A percentile compares a stretch with the other conserved stretches of the same genome.
These are phyloP conservation scores for Escovopsis sp. DNA, from an alignment of 2,329 filamentous ascomycete species.

Conservation along the genomic window DNA sequence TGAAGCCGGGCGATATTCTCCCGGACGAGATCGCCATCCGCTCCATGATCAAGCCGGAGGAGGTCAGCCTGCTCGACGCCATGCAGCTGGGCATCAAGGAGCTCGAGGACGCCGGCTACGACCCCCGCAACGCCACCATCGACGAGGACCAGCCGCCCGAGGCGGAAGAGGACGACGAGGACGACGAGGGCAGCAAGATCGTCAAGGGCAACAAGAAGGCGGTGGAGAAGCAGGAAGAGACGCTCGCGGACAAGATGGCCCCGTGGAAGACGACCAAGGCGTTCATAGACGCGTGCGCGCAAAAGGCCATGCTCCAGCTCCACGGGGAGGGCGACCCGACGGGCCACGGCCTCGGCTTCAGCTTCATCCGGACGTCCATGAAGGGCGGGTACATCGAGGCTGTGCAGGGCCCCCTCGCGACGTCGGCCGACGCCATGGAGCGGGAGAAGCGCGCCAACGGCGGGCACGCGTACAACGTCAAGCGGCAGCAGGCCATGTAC, in stretches of 20 bases:
- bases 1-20: conserved; percentile 55
- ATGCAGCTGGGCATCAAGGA: conserved; percentile 94
- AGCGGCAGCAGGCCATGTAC: conserved; percentile 82
- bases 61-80: conserved; percentile 83
- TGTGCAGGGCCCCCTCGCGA: conserved; percentile 49
- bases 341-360: conserved; percentile 84
- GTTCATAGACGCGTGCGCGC: conserved; percentile 82
- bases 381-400: conserved; percentile 89
- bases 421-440: conserved; percentile 69
- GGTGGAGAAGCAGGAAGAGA: conserved; percentile 43
- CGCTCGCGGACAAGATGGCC: conserved; percentile 74
- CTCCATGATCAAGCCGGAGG: conserved; percentile 84
- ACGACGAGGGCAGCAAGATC: conserved; percentile 26
- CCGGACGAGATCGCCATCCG: conserved; percentile 72
- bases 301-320: conserved; percentile 91
- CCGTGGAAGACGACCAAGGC: conserved; percentile 97
- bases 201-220: conserved; percentile 27
- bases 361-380: conserved; percentile 96
- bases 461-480: conserved; percentile 95
- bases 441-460: conserved; percentile 79
- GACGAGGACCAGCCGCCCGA: conserved; percentile 51
- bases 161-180: conserved; percentile 37
- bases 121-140: conserved; percentile 41
- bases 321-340: conserved; percentile 93
- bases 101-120: conserved; percentile 80